These are phyloP conservation scores for Venustampulla echinocandica DNA, from an alignment of 495 filamentous ascomycete genomes.

Conservation along the genomic window DNA sequence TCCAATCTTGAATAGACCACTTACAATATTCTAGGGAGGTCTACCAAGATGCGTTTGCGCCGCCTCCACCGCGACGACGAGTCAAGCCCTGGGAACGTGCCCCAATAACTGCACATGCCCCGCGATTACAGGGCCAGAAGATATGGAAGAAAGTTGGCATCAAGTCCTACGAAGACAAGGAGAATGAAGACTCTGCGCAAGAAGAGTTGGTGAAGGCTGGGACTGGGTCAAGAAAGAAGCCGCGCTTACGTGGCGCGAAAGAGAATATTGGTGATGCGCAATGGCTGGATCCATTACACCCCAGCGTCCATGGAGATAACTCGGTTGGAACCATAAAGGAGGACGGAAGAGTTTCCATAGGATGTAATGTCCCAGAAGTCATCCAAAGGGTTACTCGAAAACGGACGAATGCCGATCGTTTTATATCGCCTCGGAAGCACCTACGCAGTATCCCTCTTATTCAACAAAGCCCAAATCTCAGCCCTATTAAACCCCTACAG, in stretches of 20 bases:
- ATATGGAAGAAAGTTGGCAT: slow-evolving; percentile 22
- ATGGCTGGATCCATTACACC: slow-evolving; percentile 9
- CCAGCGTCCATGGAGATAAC: neutral
- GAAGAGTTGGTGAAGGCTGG: slow-evolving; percentile 18
- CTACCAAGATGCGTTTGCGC: slow-evolving; percentile 20
- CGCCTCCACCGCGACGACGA: slow-evolving; percentile 5
- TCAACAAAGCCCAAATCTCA: neutral
- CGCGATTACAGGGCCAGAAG: slow-evolving; percentile 22
- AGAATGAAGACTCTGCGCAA: slow-evolving; percentile 16
- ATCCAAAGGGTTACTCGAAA: slow-evolving; percentile 20
- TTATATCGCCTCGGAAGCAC: slow-evolving; percentile 22
- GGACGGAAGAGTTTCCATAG: neutral
- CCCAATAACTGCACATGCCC: slow-evolving; percentile 21
- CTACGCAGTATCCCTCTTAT: slow-evolving; percentile 6
- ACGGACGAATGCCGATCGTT: slow-evolving; percentile 21
- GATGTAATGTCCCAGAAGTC: slow-evolving; percentile 3
- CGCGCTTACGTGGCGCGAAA: slow-evolving; percentile 11
- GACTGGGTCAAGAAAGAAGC: slow-evolving; percentile 19
- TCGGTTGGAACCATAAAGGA: neutral
- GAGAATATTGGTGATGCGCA: slow-evolving; percentile 19
- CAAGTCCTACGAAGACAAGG: slow-evolving; percentile 5
- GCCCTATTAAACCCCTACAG: neutral
- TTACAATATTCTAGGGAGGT: slow-evolving; percentile 15
- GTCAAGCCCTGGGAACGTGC: slow-evolving; percentile 23
- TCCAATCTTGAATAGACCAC: neutral